Conservation (phyloP, 2,329 filamentous ascomycete genomes). For the Trichophyton schoenleinii region DNA sequence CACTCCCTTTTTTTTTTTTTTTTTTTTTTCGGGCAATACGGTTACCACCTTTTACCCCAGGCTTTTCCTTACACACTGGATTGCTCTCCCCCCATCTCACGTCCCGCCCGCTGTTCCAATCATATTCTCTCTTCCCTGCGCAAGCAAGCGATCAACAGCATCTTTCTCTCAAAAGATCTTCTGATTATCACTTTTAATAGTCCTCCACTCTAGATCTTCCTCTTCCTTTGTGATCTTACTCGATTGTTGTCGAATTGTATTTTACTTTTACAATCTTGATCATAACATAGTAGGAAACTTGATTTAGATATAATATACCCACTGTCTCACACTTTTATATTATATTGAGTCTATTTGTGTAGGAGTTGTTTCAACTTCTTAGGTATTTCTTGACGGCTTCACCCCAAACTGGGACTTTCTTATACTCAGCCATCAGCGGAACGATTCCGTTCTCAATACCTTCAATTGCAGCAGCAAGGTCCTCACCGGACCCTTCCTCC, state of each 20-base stretch:
- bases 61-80: not conserved
- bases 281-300: not conserved
- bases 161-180: not conserved
- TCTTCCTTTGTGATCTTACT: not conserved
- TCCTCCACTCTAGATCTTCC: not conserved
- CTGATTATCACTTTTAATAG: not conserved
- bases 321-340: not conserved
- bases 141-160: not conserved
- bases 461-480: conserved; percentile 46
- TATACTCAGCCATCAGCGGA: conserved; percentile 48
- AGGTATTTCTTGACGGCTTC: conserved; percentile 43
- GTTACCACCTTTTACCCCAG: not conserved
- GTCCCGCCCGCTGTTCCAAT: not conserved
- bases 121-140: not conserved
- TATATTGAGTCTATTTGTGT: not conserved
- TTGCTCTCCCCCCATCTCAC: not conserved
- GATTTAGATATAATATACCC: not conserved
- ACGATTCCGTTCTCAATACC: conserved; percentile 45
- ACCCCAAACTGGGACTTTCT: conserved; percentile 45
- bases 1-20: not conserved
- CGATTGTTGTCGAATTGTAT: not conserved
- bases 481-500: conserved; percentile 43
- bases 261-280: not conserved
- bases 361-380: conserved; percentile 15
- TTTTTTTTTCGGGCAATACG: not conserved